Evolutionary conservation across 2,329 filamentous ascomycete genomes (phyloP).

Genomic region (Elsinoe australis): DNA sequence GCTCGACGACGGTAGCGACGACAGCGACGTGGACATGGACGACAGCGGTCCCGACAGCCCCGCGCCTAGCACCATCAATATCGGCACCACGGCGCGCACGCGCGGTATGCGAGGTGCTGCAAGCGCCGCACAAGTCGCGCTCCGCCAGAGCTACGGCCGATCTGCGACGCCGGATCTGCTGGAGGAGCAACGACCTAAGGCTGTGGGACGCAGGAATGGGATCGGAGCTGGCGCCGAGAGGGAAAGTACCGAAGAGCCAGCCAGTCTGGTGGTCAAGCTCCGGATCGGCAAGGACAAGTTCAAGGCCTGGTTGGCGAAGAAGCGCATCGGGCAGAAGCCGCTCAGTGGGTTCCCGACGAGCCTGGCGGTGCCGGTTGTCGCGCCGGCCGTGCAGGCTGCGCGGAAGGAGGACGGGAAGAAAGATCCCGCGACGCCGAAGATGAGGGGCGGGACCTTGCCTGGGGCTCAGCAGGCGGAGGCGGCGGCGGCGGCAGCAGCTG

Average conservation of each 20-base stretch:
- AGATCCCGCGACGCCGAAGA: slow-evolving; percentile 5
- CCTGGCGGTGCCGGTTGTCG: too few relatives aligned
- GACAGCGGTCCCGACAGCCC: slow-evolving; percentile 83
- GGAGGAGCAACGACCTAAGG: slow-evolving; percentile 63
- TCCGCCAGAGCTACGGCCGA: slow-evolving; percentile 63
- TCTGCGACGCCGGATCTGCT: slow-evolving; percentile 76
- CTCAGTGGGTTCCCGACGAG: slow-evolving; percentile 35
- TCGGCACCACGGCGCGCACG: slow-evolving; percentile 70
- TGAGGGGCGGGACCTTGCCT: not conserved
- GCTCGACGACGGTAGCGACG: slow-evolving; percentile 56
- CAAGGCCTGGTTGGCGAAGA: slow-evolving; percentile 55
- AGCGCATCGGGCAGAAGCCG: slow-evolving; percentile 27
- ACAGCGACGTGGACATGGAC: slow-evolving; percentile 87
- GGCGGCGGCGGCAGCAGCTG: not conserved
- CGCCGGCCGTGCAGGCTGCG: slow-evolving; percentile 35
- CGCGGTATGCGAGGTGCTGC: slow-evolving; percentile 85
- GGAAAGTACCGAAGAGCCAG: slow-evolving; percentile 81
- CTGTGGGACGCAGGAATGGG: slow-evolving; percentile 41
- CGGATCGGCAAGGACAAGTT: slow-evolving; percentile 66
- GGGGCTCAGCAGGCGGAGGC: not conserved
- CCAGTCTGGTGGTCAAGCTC: slow-evolving; percentile 64
- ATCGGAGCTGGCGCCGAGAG: slow-evolving; percentile 54
- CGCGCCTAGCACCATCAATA: slow-evolving; percentile 57
- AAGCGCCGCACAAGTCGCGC: slow-evolving; percentile 75
- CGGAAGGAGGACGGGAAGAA: slow-evolving; percentile 14